Evolutionary conservation across 2,329 filamentous ascomycete species (phyloP).

Genomic region (Scolecobasidium constrictum): DNA sequence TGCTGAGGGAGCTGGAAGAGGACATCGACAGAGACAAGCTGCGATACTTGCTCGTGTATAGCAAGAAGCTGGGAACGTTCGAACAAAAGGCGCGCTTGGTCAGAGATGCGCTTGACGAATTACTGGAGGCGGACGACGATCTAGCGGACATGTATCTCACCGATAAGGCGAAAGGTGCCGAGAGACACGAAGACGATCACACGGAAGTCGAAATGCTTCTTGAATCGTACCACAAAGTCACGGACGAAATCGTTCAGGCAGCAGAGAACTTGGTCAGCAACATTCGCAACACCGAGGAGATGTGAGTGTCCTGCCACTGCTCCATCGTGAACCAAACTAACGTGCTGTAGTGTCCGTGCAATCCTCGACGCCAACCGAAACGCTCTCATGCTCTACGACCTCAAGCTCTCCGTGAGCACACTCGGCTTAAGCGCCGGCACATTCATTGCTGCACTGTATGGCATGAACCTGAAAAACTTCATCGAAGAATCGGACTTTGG

Average conservation of each 20-base stretch:
- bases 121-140: constrained; percentile 94
- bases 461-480: constrained; percentile 98
- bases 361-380: constrained; percentile 98
- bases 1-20: constrained; percentile 84
- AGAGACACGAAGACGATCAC: constrained; percentile 72
- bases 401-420: constrained; percentile 93
- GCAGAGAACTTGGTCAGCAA: constrained; percentile 86
- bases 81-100: constrained; percentile 95
- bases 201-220: constrained; percentile 95
- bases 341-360: constrained; percentile 62
- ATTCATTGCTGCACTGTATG: constrained; percentile 96
- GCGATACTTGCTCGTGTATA: constrained; percentile 80
- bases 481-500: constrained; percentile 88
- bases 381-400: constrained; percentile 90
- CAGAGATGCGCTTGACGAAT: constrained; percentile 85
- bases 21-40: constrained; percentile 95
- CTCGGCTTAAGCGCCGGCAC: constrained; percentile 91
- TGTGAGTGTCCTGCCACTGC: constrained; percentile 57
- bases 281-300: constrained; percentile 96
- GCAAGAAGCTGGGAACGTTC: constrained; percentile 91
- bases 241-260: constrained; percentile 94
- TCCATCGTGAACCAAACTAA: neutral
- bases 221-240: constrained; percentile 95
- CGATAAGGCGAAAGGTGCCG: constrained; percentile 67
- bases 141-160: constrained; percentile 90